Percentiles rank a stretch among this genome's conserved stretches.
Conservation (phyloP, 306 rosid species). For the Psophocarpus tetragonolobus region DNA sequence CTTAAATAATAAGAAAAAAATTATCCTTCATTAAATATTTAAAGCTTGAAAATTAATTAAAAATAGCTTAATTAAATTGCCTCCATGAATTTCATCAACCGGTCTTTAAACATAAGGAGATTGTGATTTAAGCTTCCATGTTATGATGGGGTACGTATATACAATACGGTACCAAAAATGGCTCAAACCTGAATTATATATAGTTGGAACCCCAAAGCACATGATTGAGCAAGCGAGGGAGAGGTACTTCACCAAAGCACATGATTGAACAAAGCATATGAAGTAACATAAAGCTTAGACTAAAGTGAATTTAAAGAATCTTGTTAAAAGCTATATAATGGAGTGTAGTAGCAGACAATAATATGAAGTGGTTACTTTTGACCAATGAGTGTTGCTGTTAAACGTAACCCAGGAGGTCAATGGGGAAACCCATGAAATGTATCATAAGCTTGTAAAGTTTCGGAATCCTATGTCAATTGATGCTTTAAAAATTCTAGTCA, state of each 20-base stretch:
- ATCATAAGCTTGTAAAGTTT: constrained; percentile 52
- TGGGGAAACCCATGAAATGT: constrained; percentile 57
- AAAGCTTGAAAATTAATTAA: not conserved
- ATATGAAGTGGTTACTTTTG: constrained; percentile 78
- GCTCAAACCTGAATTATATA: constrained; percentile 18
- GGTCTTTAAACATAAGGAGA: not conserved
- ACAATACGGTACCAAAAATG: constrained; percentile 35
- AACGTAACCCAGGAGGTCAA: constrained; percentile 56
- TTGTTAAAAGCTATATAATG: constrained; percentile 85
- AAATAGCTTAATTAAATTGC: not conserved
- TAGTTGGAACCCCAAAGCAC: constrained; percentile 44
- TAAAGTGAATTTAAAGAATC: constrained; percentile 80
- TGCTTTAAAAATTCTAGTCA: constrained; percentile 16
- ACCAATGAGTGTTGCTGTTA: constrained; percentile 49
- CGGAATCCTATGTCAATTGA: constrained; percentile 81
- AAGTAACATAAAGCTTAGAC: constrained; percentile 88
- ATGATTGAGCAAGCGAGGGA: constrained; percentile 55
- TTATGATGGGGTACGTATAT: constrained; percentile 25
- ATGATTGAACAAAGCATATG: constrained; percentile 56
- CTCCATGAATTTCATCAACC: not conserved
- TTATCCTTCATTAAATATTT: not conserved
- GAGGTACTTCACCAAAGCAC: constrained; percentile 51
- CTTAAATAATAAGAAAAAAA: not conserved
- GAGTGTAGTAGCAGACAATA: constrained; percentile 96
- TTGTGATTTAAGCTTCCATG: constrained; percentile 4